Evolutionary conservation across 345 rosid genomes (phyloP).

Genomic region (Combretum micranthum): DNA sequence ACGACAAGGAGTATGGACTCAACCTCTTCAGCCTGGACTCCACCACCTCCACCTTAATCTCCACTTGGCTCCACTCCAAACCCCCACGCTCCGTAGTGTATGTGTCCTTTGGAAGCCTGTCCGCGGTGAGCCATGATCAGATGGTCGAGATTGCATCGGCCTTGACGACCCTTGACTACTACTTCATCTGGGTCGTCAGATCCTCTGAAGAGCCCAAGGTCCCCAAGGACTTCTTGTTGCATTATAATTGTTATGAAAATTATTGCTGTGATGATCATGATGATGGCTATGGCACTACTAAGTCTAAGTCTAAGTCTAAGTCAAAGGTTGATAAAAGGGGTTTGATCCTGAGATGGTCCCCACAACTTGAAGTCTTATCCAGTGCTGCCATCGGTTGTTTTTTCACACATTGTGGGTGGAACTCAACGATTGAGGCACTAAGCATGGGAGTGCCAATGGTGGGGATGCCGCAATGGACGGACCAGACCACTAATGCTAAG

Average conservation of each 20-base stretch:
- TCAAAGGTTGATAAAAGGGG: constrained; percentile 18
- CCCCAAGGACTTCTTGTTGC: constrained; percentile 16
- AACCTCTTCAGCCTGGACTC: constrained; percentile 31
- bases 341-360: constrained; percentile 43
- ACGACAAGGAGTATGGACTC: constrained; percentile 40
- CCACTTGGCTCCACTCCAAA: constrained; percentile 39
- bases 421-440: constrained; percentile 18
- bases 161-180: constrained; percentile 14
- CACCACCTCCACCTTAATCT: constrained; percentile 16
- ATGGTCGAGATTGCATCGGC: constrained; percentile 51
- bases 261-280: no score
- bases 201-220: constrained; percentile 38
- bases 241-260: no score
- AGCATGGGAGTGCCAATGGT: constrained; percentile 17
- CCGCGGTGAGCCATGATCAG: constrained; percentile 27
- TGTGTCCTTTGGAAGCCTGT: constrained; percentile 68
- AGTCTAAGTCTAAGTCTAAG: no score
- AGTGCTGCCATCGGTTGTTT: constrained; percentile 47
- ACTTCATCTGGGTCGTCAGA: constrained; percentile 55
- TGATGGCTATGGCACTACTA: no score
- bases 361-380: constrained; percentile 43
- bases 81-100: constrained; percentile 46
- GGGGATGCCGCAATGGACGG: constrained; percentile 22
- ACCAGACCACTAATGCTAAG: constrained; percentile 34
- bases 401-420: constrained; percentile 66